Base-by-base conservation (phyloP, 2,329 filamentous ascomycete species). In the Fusarium subglutinans region DNA sequence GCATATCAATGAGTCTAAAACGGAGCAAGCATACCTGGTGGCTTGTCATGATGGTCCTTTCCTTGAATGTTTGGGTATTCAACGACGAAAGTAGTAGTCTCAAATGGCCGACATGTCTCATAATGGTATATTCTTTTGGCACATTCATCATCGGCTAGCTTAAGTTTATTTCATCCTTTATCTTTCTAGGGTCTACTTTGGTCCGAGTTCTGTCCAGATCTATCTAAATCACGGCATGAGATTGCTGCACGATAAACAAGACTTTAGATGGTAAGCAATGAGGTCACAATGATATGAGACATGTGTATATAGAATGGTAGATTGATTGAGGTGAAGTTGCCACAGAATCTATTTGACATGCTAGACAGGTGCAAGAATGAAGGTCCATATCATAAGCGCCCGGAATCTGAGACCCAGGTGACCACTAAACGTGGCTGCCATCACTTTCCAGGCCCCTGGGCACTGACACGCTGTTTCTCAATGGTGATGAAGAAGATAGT, bases 1-100 rank as follows among this genome's bases (percentile, higher is more conserved):
- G 75, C 87, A 89, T 74, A 80, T 85, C 3, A 83, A 83, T 43
- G 77, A 79, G 55, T 79, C 78, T 1, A 26, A 50, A 1, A 76
- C 63, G 0, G 74, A 79, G 17, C 68, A 67, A 24, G 81, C 81
- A 6, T 83, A 83, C 20, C 67, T 84, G 2, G 79, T 84, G 3
- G 82, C 79, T 1, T 76, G 80, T 11, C 79, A 81, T 17, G 82
- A 84, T 44, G 72, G 78, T 14, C 82, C 82, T 2, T 77, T 84
- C 6, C 61, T 84, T 9, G 80, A 81, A 26, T 66, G 65, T 3
- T 48, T 73, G 10, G 70, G 65, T 6, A 66, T 72, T 6, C 64
- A 70, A 2, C 41, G 50, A 40, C 38, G 64, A 41, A 73, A 54
- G 20, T 53, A 24, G 26, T n/a, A 18, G 3, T 5, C 3, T 22